Conservation (phyloP, 176 grass and related monocot species). For the Zea luxurians region DNA sequence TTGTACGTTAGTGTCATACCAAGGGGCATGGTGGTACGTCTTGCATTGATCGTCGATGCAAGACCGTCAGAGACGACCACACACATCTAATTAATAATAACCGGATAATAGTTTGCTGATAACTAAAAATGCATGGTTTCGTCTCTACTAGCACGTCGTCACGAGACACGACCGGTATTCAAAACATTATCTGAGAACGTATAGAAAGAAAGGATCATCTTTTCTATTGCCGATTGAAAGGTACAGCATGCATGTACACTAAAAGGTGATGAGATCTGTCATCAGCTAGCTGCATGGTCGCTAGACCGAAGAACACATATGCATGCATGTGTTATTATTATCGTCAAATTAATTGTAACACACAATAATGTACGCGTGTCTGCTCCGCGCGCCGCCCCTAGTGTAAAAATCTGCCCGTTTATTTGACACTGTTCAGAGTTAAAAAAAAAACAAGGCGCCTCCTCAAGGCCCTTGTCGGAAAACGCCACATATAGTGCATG, state of each 20-base stretch:
- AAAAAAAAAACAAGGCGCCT: too few species aligned
- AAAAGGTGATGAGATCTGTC: neutral
- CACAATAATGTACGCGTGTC: too few species aligned
- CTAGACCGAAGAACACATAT: neutral
- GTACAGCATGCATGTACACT: neutral
- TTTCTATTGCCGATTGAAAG: slow-evolving; percentile 38
- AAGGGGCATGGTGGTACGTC: neutral
- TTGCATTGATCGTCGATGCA: neutral
- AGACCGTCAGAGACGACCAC: neutral
- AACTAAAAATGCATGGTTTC: neutral
- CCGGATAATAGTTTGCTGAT: neutral
- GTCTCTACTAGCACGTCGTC: neutral
- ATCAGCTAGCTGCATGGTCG: neutral
- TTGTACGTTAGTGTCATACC: slow-evolving; percentile 34
- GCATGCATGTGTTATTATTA: neutral
- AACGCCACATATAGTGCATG: too few species aligned
- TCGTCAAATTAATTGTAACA: too few species aligned
- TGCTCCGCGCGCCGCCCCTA: too few species aligned
- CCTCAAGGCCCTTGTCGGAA: too few species aligned
- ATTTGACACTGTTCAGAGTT: too few species aligned
- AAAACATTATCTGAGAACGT: slow-evolving; percentile 36
- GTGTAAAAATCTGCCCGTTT: too few species aligned
- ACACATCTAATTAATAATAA: neutral
- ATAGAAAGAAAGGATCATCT: slow-evolving; percentile 32
- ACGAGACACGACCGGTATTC: slow-evolving; percentile 37